Evolutionary conservation across 139 green algal species (phyloP).

Genomic region (Coelastrella sp.): DNA sequence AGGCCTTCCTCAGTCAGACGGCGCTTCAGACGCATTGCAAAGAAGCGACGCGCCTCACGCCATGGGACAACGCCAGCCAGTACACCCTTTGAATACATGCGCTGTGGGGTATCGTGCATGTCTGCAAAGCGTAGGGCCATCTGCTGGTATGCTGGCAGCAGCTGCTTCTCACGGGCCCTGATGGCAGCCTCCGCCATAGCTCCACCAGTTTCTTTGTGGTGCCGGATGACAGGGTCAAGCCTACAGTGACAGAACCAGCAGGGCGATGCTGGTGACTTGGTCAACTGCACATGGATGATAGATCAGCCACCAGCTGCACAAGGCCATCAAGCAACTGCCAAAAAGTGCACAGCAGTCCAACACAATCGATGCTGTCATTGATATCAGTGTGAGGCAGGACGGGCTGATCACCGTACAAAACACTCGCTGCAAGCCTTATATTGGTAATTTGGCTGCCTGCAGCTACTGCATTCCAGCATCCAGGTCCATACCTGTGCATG

Average conservation of each 20-base stretch:
- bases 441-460: no score
- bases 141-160: conserved; percentile 93
- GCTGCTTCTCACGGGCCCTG: conserved; percentile 72
- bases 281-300: background rate
- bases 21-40: conserved; percentile 84
- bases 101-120: conserved; percentile 96
- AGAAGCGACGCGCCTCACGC: conserved; percentile 85
- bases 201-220: conserved; percentile 59
- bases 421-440: no score
- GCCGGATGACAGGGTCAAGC: conserved; percentile 81
- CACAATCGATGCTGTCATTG: no score
- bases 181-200: conserved; percentile 61
- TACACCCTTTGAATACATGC: conserved; percentile 91
- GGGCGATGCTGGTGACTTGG: no score
- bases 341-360: no score
- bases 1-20: conserved; percentile 81
- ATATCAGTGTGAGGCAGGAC: no score
- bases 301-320: background rate
- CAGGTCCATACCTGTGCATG: conserved; percentile 83
- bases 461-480: background rate
- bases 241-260: conserved; percentile 20
- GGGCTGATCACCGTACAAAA: no score
- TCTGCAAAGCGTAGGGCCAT: conserved; percentile 94
- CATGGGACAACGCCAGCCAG: conserved; percentile 92
- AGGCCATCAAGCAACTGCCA: no score